Evolutionary conservation across 177 flowering plant genomes (phyloP).

Genomic region (Telopea speciosissima): DNA sequence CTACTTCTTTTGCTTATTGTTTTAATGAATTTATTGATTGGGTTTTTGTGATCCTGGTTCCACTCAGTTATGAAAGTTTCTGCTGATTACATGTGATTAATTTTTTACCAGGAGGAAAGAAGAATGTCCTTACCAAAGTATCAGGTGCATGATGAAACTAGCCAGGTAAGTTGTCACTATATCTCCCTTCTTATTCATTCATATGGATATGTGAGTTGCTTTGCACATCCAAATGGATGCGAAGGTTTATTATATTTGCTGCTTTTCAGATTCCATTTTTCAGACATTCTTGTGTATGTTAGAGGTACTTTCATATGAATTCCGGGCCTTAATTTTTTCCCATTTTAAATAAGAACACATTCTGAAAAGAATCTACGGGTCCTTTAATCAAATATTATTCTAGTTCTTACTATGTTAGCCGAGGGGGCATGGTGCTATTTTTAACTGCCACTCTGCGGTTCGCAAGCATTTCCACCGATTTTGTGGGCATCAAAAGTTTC

Average conservation of each 20-base stretch:
- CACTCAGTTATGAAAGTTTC: neutral
- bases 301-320: slow-evolving; percentile 27
- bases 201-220: slow-evolving; percentile 29
- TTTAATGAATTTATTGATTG: neutral
- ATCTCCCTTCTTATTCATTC: slow-evolving; percentile 19
- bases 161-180: slow-evolving; percentile 93
- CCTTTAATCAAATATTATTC: slow-evolving; percentile 10
- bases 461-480: slow-evolving; percentile 47
- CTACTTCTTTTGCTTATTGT: neutral
- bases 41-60: neutral
- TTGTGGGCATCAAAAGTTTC: slow-evolving; percentile 56
- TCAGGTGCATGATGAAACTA: slow-evolving; percentile 99
- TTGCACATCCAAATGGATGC: slow-evolving; percentile 43
- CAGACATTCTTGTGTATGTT: slow-evolving; percentile 22
- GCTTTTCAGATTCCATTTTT: slow-evolving; percentile 32
- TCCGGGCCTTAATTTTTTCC: slow-evolving; percentile 7
- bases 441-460: slow-evolving; percentile 34
- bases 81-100: neutral
- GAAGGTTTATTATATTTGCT: slow-evolving; percentile 34
- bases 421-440: slow-evolving; percentile 28
- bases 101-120: slow-evolving; percentile 78
- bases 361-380: slow-evolving; percentile 10
- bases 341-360: slow-evolving; percentile 5
- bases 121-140: slow-evolving; percentile 86
- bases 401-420: slow-evolving; percentile 23